Conservation (phyloP, 148 eudicot species). For the Rhododendron molle region DNA sequence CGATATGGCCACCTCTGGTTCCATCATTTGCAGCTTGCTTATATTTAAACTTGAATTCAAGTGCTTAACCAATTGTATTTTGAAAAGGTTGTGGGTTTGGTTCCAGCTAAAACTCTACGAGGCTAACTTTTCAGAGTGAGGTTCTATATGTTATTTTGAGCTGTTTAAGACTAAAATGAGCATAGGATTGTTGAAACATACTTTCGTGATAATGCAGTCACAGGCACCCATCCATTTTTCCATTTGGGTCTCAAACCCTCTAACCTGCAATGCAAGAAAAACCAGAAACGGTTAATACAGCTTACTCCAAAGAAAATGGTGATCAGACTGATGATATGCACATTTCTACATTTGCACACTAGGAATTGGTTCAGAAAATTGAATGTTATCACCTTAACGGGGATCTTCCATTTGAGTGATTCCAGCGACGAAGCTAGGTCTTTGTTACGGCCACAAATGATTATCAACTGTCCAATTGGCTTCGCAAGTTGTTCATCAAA, state of each 20-base stretch:
- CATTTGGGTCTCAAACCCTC: slow-evolving; percentile 93
- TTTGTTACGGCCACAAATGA: slow-evolving; percentile 89
- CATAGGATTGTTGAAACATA: slow-evolving; percentile 11
- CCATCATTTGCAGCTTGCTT: background rate
- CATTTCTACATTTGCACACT: background rate
- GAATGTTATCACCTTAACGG: slow-evolving; percentile 54
- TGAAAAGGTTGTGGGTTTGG: background rate
- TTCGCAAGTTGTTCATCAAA: slow-evolving; percentile 46
- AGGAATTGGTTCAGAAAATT: background rate
- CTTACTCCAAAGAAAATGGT: background rate
- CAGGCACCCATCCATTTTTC: slow-evolving; percentile 99
- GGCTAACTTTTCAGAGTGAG: background rate
- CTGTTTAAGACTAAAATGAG: background rate
- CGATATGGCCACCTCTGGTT: background rate
- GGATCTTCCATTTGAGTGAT: slow-evolving; percentile 81
- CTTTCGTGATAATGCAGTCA: slow-evolving; percentile 95
- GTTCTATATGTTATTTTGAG: background rate
- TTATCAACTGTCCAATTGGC: slow-evolving; percentile 77
- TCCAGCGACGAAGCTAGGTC: slow-evolving; percentile 50
- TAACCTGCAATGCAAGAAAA: slow-evolving; percentile 34
- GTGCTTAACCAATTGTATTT: background rate
- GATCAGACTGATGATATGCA: background rate
- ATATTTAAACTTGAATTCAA: background rate
- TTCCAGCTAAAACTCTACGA: background rate
- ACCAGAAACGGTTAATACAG: background rate